Percentiles rank a stretch among this genome's conserved stretches.
Evolutionary conservation across 164 flowering plant genomes (phyloP).

Genomic region (Aristolochia fimbriata): DNA sequence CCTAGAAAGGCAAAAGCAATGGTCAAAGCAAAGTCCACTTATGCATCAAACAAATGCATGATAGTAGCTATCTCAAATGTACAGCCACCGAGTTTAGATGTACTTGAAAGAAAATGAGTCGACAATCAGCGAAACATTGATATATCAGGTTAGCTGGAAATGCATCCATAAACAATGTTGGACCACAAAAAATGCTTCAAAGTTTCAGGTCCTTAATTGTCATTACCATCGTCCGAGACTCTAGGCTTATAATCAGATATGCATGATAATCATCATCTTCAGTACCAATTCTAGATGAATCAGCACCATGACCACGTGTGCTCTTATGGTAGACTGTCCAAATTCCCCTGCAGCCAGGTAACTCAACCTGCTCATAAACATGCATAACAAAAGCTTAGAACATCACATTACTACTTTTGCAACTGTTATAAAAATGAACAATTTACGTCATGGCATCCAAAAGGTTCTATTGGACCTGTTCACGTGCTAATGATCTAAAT

Average conservation of each 20-base stretch:
- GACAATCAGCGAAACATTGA: not conserved
- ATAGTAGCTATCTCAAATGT: no score
- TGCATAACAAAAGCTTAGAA: not conserved
- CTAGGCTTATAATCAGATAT: conserved; percentile 87
- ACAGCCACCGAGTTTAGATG: no score
- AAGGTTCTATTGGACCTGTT: no score
- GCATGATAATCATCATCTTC: conserved; percentile 97
- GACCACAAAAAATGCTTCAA: not conserved
- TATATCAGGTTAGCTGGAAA: no score
- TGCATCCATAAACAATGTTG: no score
- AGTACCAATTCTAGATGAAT: conserved; percentile 44
- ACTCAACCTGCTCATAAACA: conserved; percentile 54
- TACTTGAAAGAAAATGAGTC: no score
- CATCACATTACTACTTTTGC: not conserved
- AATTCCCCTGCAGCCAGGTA: conserved; percentile 91
- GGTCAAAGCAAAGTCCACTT: not conserved
- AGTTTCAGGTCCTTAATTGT: not conserved
- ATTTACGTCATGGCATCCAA: no score
- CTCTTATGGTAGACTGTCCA: conserved; percentile 99
- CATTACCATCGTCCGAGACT: conserved; percentile 86
- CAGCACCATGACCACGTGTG: conserved; percentile 52
- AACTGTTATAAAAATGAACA: no score
- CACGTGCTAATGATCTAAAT: no score
- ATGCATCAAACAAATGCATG: not conserved
- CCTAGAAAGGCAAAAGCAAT: conserved; percentile 25